Evolutionary conservation across 2,329 filamentous ascomycete genomes (phyloP).

Genomic region (Beauveria caledonica): DNA sequence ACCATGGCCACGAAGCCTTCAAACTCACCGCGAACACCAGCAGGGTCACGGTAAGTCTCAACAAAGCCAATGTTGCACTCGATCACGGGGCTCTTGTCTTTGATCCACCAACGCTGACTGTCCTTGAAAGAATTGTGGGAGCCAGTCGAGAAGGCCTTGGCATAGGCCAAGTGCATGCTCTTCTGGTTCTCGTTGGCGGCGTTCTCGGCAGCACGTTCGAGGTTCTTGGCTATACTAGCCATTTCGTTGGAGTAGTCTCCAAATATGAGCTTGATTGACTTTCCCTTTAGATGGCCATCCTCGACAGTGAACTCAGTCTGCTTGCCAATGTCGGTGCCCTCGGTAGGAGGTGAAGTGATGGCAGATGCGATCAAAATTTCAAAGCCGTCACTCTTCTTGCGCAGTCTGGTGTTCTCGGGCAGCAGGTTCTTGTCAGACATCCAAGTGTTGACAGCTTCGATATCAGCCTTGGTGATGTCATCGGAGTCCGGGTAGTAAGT

Average conservation of each 20-base stretch:
- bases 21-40: slow-evolving; percentile 75
- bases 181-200: slow-evolving; percentile 67
- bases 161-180: slow-evolving; percentile 66
- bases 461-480: slow-evolving; percentile 66
- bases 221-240: slow-evolving; percentile 57
- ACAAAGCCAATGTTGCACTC: slow-evolving; percentile 80
- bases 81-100: slow-evolving; percentile 71
- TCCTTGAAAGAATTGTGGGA: slow-evolving; percentile 73
- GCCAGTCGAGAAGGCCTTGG: slow-evolving; percentile 64
- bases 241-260: slow-evolving; percentile 69
- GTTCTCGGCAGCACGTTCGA: slow-evolving; percentile 59
- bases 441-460: slow-evolving; percentile 62
- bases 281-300: slow-evolving; percentile 53
- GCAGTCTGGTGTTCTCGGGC: slow-evolving; percentile 68
- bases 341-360: slow-evolving; percentile 46
- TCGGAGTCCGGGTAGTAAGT: slow-evolving; percentile 75
- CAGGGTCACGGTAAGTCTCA: slow-evolving; percentile 77
- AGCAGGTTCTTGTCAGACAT: slow-evolving; percentile 64
- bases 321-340: slow-evolving; percentile 62
- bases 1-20: slow-evolving; percentile 79
- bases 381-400: slow-evolving; percentile 59
- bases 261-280: slow-evolving; percentile 62
- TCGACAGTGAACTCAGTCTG: slow-evolving; percentile 52
- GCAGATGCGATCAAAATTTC: slow-evolving; percentile 70
- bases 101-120: slow-evolving; percentile 73